Evolutionary conservation across 225 moss, liverwort and hornwort species (phyloP).

Genomic region (Asterella californica): DNA sequence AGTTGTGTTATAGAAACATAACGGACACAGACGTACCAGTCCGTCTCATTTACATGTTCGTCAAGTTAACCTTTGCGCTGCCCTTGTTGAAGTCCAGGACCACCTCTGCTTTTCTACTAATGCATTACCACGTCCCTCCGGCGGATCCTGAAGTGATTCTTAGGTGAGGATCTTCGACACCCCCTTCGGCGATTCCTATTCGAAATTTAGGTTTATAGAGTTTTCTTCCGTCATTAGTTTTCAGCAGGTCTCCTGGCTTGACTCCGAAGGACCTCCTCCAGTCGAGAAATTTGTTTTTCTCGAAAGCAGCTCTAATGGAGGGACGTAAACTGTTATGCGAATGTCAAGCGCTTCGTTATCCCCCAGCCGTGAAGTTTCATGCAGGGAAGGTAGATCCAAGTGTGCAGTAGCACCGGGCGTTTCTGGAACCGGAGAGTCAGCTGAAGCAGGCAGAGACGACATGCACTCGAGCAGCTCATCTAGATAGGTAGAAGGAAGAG

Average conservation of each 20-base stretch:
- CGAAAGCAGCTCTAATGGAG: too few species aligned
- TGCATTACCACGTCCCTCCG: background rate
- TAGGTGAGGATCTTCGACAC: background rate
- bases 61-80: too few species aligned
- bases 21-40: background rate
- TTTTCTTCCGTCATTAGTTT: background rate
- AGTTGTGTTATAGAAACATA: background rate
- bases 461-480: too few species aligned
- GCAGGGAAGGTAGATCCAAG: too few species aligned
- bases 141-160: too few species aligned
- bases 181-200: background rate
- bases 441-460: background rate
- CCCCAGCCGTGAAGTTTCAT: background rate
- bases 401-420: background rate
- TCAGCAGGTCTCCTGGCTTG: background rate
- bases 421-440: background rate
- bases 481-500: background rate
- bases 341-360: too few species aligned
- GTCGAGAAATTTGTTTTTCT: too few species aligned
- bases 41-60: background rate
- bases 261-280: too few species aligned
- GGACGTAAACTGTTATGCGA: too few species aligned
- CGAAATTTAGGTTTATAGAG: too few species aligned
- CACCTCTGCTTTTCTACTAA: background rate
- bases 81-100: background rate